Evolutionary conservation across 2,329 filamentous ascomycete genomes (phyloP).

Genomic region (Aspergillus uvarum): DNA sequence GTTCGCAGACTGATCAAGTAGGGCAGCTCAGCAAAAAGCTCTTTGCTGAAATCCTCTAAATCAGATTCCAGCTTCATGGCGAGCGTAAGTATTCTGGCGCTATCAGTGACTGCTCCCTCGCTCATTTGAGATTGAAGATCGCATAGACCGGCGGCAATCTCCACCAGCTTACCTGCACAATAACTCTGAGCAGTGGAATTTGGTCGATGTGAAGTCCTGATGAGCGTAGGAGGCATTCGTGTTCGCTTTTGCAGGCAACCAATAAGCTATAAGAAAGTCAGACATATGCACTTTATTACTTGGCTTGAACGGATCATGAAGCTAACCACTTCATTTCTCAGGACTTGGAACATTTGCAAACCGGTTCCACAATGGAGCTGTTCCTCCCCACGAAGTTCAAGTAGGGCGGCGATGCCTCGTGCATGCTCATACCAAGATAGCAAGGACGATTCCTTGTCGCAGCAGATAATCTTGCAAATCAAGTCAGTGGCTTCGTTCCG

Average conservation of each 20-base stretch:
- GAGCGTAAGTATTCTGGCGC: neutral
- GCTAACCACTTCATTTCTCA: constrained; percentile 1
- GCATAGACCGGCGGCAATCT: neutral
- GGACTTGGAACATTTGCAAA: constrained; percentile 1
- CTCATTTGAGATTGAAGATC: neutral
- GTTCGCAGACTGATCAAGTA: neutral
- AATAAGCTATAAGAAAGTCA: neutral
- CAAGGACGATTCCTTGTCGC: neutral
- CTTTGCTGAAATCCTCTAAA: neutral
- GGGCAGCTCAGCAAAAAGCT: neutral
- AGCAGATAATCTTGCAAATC: neutral
- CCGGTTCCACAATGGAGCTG: constrained; percentile 3
- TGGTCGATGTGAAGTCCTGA: neutral
- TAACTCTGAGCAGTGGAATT: neutral
- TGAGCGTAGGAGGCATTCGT: neutral
- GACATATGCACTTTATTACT: neutral
- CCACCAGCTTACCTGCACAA: neutral
- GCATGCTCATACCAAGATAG: constrained; percentile 2
- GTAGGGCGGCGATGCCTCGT: neutral
- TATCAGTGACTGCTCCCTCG: neutral
- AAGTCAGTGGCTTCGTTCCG: neutral
- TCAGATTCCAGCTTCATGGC: neutral
- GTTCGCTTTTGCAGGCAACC: constrained; percentile 2
- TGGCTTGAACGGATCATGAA: too few relatives aligned
- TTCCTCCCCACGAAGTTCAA: constrained; percentile 3